Evolutionary conservation across 306 rosid genomes (phyloP), one percentile per base, ranked within the genome.

Genomic region (Begonia peltatifolia): DNA sequence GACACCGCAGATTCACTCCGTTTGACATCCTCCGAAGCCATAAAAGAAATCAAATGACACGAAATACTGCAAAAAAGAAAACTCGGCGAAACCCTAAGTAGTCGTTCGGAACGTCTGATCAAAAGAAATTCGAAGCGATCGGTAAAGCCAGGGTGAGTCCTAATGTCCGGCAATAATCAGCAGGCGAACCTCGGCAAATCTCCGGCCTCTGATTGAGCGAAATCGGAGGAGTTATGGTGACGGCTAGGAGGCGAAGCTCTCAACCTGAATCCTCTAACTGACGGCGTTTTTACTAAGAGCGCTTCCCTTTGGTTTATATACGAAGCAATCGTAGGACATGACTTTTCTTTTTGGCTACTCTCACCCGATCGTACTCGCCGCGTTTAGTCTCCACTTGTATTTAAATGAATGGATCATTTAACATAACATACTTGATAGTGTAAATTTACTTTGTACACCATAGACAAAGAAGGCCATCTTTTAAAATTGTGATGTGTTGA

Each of bases 11-110:
- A 75, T 50, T 86, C 94, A 47, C 77, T 79, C 51, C 70, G 69
- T 64, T 92, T 83, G 63, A 83, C 99, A 66, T 92, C 92, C 68
- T 86, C 99, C 50, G 99, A 86, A 60, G 94, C 99, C 99, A 90
- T 83, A 30, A 9, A 58, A 43, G 43, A 52, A 43, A 30, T 20
- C 11, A 5, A 43, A 12, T 38, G 46, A 65, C 11, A 16, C 36
- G 10, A 22, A 41, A 50, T 12, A 50, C n/a, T 25, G 35, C 38
- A 30, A 30, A n/a, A 61, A 18, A 41, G 0, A 36, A 17, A 18
- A 6, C 35, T 41, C 59, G 41, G 53, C 47, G 52, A 60, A 61
- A 61, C 50, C 62, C 73, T 61, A 50, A 15, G 53, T 44, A 41
- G 60, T 52, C 69, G 66, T 7, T n/a, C 14, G 18, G 65, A 41